Conservation (phyloP, 495 filamentous ascomycete species). For the Penicillium cosmopolitanum region DNA sequence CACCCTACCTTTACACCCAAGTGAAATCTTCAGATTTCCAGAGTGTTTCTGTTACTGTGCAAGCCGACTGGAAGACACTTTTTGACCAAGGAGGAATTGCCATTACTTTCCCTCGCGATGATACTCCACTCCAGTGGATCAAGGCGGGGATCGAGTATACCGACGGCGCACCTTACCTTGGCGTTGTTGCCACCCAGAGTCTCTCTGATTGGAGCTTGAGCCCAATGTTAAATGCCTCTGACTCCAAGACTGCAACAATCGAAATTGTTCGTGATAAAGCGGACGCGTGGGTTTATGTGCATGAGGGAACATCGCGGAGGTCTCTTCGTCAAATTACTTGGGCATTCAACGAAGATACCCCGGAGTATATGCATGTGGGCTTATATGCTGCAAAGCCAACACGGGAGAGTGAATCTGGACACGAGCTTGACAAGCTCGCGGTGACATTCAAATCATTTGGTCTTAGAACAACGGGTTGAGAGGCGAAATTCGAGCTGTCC, state of each 20-base stretch:
- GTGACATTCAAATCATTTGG: slow-evolving; percentile 2
- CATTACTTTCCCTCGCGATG: slow-evolving; percentile 1
- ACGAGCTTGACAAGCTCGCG: slow-evolving; percentile 4
- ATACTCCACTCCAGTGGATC: background rate
- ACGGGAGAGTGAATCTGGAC: background rate
- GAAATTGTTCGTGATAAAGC: background rate
- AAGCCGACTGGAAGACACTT: slow-evolving; percentile 1
- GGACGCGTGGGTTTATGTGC: slow-evolving; percentile 1
- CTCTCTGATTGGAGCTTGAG: slow-evolving; percentile 4
- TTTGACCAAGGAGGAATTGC: background rate
- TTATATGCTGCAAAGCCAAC: slow-evolving; percentile 2
- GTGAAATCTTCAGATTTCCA: background rate
- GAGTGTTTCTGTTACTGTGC: background rate
- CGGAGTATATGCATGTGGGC: background rate
- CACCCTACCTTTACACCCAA: background rate
- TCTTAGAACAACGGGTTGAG: background rate
- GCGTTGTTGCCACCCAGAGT: background rate
- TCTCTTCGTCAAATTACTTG: slow-evolving; percentile 1
- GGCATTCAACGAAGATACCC: background rate
- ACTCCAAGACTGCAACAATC: background rate
- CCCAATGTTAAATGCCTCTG: background rate
- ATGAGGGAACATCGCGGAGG: background rate
- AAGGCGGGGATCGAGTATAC: slow-evolving; percentile 1
- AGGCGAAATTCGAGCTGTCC: too few relatives aligned
- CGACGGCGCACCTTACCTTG: background rate